Percentiles rank a stretch among this genome's conserved stretches.
These are phyloP conservation scores for Kwoniella pini DNA, from an alignment of 768 basidiomycete species.

Conservation along the genomic window DNA sequence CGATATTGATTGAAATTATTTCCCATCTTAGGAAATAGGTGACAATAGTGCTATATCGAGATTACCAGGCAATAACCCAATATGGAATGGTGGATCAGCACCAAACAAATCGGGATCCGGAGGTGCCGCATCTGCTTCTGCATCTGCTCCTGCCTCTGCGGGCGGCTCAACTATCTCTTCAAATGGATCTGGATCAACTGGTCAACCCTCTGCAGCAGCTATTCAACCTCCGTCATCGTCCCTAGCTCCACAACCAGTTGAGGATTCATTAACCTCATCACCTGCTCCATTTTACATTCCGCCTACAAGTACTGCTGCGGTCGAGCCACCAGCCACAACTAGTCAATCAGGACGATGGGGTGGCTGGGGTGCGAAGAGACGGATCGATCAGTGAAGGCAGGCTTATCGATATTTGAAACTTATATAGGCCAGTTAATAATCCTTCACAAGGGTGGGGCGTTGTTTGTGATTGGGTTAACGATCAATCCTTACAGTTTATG, in stretches of 20 bases:
- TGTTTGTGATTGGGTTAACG: too few relatives aligned
- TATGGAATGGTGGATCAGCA: constrained; percentile 17
- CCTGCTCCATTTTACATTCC: not conserved
- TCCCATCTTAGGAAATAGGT: constrained; percentile 18
- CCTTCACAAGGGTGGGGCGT: too few relatives aligned
- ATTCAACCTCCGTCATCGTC: not conserved
- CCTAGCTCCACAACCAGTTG: too few relatives aligned
- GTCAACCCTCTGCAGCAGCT: not conserved
- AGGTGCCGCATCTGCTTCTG: not conserved
- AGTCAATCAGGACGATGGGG: constrained; percentile 3
- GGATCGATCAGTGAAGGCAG: not conserved
- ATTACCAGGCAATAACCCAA: constrained; percentile 39
- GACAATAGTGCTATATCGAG: constrained; percentile 9
- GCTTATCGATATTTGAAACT: too few relatives aligned
- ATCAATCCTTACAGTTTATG: too few relatives aligned
- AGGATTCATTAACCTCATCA: too few relatives aligned
- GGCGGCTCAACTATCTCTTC: too few relatives aligned
- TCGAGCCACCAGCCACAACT: not conserved
- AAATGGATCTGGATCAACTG: too few relatives aligned
- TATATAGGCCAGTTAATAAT: too few relatives aligned
- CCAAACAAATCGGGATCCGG: not conserved
- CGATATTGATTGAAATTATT: not conserved
- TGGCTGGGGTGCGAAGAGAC: constrained; percentile 5
- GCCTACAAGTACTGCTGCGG: not conserved
- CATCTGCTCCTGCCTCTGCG: not conserved